Conservation (phyloP, 768 basidiomycete species). For the Trametes cingulata region DNA sequence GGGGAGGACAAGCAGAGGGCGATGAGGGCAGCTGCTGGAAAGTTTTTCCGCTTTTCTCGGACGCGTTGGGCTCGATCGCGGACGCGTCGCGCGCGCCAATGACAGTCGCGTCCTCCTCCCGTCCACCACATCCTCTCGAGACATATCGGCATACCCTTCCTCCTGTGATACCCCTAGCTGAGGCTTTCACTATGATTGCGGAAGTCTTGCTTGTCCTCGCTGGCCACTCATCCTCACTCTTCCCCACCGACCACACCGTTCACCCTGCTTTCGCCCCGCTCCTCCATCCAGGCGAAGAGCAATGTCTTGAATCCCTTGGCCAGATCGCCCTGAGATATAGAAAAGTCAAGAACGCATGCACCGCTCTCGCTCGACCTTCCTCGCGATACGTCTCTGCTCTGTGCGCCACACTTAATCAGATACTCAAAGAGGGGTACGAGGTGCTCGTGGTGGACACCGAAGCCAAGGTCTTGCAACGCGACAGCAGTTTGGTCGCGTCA, state of each 20-base stretch:
- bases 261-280: slow-evolving; percentile 67
- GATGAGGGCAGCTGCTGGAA: slow-evolving; percentile 5
- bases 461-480: slow-evolving; percentile 72
- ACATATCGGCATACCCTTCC: background rate
- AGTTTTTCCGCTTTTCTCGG: slow-evolving; percentile 22
- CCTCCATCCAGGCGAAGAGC: slow-evolving; percentile 86
- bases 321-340: slow-evolving; percentile 75
- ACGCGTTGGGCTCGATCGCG: slow-evolving; percentile 1
- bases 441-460: slow-evolving; percentile 78
- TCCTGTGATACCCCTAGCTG: background rate
- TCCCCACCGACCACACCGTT: slow-evolving; percentile 58
- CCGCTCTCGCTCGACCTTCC: slow-evolving; percentile 50
- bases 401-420: slow-evolving; percentile 68
- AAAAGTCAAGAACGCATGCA: slow-evolving; percentile 62
- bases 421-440: slow-evolving; percentile 81
- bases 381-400: slow-evolving; percentile 82
- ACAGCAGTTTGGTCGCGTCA: slow-evolving; percentile 73
- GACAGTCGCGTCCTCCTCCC: background rate
- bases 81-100: slow-evolving; percentile 4
- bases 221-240: slow-evolving; percentile 85
- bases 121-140: background rate
- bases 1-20: background rate
- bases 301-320: slow-evolving; percentile 79
- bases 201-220: slow-evolving; percentile 86
- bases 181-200: slow-evolving; percentile 65